Percentiles rank a stretch among this genome's conserved stretches.
phyloP scores from a whole-genome alignment of 2,329 filamentous ascomycete genomes.

The Amauroascus verrucosus region DNA sequence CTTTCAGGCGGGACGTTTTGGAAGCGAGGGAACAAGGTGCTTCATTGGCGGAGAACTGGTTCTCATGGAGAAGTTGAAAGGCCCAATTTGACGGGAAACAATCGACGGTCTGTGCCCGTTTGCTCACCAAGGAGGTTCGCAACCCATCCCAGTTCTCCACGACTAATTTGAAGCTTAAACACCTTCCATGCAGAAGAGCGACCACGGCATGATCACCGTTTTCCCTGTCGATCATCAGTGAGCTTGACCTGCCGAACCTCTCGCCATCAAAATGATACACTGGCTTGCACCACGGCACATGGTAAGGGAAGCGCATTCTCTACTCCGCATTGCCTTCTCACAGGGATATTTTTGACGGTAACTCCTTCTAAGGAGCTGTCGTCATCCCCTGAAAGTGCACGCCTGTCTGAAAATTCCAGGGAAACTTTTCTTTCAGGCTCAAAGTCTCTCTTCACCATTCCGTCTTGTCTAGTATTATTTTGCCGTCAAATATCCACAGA shows the following conservation, averaged over 20 bases:
- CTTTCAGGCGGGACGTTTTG: constrained; percentile 7
- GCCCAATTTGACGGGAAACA: constrained; percentile 9
- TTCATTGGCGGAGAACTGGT: constrained; percentile 7
- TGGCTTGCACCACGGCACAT: background rate
- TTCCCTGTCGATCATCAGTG: constrained; percentile 11
- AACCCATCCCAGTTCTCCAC: constrained; percentile 7
- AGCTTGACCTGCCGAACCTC: background rate
- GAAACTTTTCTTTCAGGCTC: background rate
- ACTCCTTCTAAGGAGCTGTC: background rate
- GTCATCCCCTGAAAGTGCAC: background rate
- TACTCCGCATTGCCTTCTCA: background rate
- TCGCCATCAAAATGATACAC: background rate
- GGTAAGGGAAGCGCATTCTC: background rate
- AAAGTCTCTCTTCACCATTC: background rate
- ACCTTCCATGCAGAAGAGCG: constrained; percentile 4
- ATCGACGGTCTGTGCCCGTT: constrained; percentile 9
- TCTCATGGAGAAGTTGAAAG: background rate
- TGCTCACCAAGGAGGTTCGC: background rate
- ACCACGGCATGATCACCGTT: constrained; percentile 6
- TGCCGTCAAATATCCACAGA: background rate
- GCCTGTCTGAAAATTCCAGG: background rate
- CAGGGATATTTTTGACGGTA: background rate
- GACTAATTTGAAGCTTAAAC: constrained; percentile 9
- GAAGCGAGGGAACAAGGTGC: constrained; percentile 8
- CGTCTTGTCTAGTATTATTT: background rate